A percentile compares a stretch with the other conserved stretches of the same genome.
Conservation (phyloP, 768 basidiomycete genomes). For the Clathrus columnatus region DNA sequence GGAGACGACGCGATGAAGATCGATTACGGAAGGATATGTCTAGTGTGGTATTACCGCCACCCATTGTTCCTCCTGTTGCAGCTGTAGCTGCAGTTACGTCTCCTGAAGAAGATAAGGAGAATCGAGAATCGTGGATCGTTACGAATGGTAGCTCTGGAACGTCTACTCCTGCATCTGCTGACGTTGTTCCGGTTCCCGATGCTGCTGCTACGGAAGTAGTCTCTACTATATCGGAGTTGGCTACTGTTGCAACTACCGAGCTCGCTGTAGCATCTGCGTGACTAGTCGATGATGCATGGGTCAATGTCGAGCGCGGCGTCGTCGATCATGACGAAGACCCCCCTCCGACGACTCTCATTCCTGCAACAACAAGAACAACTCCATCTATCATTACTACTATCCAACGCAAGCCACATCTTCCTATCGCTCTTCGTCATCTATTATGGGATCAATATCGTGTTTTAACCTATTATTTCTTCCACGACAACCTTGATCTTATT, state of each 20-base stretch:
- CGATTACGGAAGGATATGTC: constrained; percentile 33
- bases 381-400: background rate
- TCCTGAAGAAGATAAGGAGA: constrained; percentile 17
- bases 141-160: background rate
- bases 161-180: background rate
- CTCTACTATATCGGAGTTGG: background rate
- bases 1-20: constrained; percentile 52
- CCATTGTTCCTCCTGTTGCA: constrained; percentile 17
- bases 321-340: background rate
- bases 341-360: too few species aligned
- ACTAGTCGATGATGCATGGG: background rate
- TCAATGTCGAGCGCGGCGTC: background rate
- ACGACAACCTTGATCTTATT: background rate
- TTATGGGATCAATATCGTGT: background rate
- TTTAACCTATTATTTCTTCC: background rate
- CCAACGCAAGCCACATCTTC: background rate
- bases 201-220: background rate
- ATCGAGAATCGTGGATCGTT: constrained; percentile 12
- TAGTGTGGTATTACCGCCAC: constrained; percentile 10
- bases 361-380: too few species aligned
- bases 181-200: background rate
- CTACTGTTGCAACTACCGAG: background rate
- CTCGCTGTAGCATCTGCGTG: background rate
- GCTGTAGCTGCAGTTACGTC: constrained; percentile 13
- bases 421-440: background rate